Evolutionary conservation across 1,139 yeast genomes (phyloP).

Genomic region (Diutina neorugosa): DNA sequence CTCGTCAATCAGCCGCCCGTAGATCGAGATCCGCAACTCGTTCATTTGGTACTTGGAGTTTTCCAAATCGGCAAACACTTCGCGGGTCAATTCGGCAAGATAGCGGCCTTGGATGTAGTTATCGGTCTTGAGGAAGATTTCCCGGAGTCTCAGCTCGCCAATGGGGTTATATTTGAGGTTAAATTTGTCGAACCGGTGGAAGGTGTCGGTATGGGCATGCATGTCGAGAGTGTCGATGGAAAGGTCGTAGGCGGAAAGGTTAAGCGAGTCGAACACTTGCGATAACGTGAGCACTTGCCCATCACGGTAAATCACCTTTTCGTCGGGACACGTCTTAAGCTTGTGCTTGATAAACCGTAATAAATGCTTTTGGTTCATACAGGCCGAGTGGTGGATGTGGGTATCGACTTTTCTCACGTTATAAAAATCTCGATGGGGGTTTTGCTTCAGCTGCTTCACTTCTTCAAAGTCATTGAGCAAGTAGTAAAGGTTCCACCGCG

Average conservation of each 20-base stretch:
- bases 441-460: constrained; percentile 58
- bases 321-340: constrained; percentile 48
- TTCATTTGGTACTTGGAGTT: constrained; percentile 94
- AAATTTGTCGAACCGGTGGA: constrained; percentile 96
- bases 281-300: constrained; percentile 77
- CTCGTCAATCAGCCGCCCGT: constrained; percentile 80
- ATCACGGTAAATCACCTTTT: constrained; percentile 88
- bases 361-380: constrained; percentile 97
- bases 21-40: constrained; percentile 87
- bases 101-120: constrained; percentile 82
- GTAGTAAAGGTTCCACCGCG: constrained; percentile 89
- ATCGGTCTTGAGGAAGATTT: constrained; percentile 90
- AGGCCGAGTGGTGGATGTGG: constrained; percentile 97
- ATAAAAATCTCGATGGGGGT: constrained; percentile 87
- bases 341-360: constrained; percentile 81
- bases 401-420: constrained; percentile 98
- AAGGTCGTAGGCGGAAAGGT: constrained; percentile 85
- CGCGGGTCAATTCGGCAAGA: constrained; percentile 85
- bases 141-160: constrained; percentile 94
- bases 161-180: constrained; percentile 95
- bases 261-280: constrained; percentile 82
- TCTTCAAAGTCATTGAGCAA: constrained; percentile 88
- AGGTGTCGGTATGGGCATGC: constrained; percentile 98
- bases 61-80: constrained; percentile 88
- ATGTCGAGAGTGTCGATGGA: constrained; percentile 95